These are phyloP conservation scores for Boletus rubropictus DNA, from an alignment of 768 basidiomycete species.

Conservation along the genomic window DNA sequence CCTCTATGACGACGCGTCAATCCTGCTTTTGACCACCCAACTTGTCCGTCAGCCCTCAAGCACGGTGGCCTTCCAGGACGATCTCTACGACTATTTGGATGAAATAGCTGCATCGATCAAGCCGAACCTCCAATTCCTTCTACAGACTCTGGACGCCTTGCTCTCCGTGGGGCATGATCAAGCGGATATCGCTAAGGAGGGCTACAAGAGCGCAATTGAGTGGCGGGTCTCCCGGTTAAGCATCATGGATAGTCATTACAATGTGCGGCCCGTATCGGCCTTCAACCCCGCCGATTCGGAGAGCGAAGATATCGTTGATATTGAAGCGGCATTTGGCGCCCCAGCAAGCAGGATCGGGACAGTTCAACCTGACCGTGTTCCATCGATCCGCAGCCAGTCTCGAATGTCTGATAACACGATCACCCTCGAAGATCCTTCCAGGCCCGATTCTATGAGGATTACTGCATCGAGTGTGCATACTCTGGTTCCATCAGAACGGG, in stretches of 20 bases:
- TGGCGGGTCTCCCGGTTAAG: slow-evolving; percentile 72
- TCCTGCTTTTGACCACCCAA: slow-evolving; percentile 57
- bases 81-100: slow-evolving; percentile 41
- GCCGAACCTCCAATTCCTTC: slow-evolving; percentile 50
- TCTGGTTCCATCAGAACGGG: slow-evolving; percentile 19
- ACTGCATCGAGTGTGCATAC: slow-evolving; percentile 22
- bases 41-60: slow-evolving; percentile 17
- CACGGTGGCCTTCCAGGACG: slow-evolving; percentile 8
- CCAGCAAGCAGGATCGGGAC: slow-evolving; percentile 32
- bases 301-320: slow-evolving; percentile 51
- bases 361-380: slow-evolving; percentile 18
- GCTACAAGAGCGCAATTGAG: slow-evolving; percentile 71
- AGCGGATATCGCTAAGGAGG: slow-evolving; percentile 59
- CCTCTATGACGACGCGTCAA: slow-evolving; percentile 64
- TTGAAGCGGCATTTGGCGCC: slow-evolving; percentile 46
- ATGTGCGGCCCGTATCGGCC: slow-evolving; percentile 37
- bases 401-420: slow-evolving; percentile 33
- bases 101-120: slow-evolving; percentile 46
- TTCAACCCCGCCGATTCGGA: slow-evolving; percentile 37
- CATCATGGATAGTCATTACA: slow-evolving; percentile 47
- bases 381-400: slow-evolving; percentile 30
- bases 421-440: slow-evolving; percentile 26
- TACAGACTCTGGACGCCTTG: slow-evolving; percentile 58
- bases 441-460: slow-evolving; percentile 15
- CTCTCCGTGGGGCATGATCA: slow-evolving; percentile 65